Evolutionary conservation across 1,284 basidiomycete genomes (phyloP).

Genomic region (Mycena citricolor): DNA sequence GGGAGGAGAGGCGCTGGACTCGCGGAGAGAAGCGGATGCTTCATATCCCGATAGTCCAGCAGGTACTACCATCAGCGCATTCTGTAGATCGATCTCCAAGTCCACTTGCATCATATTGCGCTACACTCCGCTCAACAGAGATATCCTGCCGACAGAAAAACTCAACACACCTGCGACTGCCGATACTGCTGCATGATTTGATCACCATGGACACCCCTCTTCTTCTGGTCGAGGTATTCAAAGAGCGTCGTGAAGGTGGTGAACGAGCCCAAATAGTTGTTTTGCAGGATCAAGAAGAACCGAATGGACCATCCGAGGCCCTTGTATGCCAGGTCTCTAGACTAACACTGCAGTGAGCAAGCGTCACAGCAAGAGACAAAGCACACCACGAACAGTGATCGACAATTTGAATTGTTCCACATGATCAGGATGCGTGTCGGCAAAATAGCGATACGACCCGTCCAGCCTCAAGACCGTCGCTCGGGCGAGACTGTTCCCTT

Average conservation of each 20-base stretch:
- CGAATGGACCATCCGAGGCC: constrained; percentile 84
- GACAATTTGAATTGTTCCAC: constrained; percentile 77
- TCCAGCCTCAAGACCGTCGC: constrained; percentile 58
- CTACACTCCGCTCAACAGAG: constrained; percentile 58
- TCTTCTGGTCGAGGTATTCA: constrained; percentile 78
- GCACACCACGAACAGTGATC: constrained; percentile 58
- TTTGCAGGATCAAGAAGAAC: constrained; percentile 82
- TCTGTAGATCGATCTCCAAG: constrained; percentile 55
- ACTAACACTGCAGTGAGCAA: constrained; percentile 34
- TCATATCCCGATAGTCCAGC: constrained; percentile 77
- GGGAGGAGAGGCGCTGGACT: constrained; percentile 25
- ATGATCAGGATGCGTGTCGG: constrained; percentile 64
- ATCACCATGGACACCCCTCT: constrained; percentile 68
- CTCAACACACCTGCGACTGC: constrained; percentile 55
- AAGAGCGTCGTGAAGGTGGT: constrained; percentile 86
- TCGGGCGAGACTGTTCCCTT: constrained; percentile 59
- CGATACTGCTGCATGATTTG: constrained; percentile 79
- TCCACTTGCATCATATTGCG: constrained; percentile 80
- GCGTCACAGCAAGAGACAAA: constrained; percentile 1
- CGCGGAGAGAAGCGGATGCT: constrained; percentile 28
- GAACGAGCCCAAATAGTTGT: constrained; percentile 91
- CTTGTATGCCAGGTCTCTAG: constrained; percentile 61
- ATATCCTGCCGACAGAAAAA: not conserved
- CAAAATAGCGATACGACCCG: constrained; percentile 75
- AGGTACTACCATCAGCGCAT: constrained; percentile 64